These are phyloP conservation scores for Umbelopsis sp. DNA, from an alignment of 371 early-diverging fungal genomes.

Conservation along the genomic window DNA sequence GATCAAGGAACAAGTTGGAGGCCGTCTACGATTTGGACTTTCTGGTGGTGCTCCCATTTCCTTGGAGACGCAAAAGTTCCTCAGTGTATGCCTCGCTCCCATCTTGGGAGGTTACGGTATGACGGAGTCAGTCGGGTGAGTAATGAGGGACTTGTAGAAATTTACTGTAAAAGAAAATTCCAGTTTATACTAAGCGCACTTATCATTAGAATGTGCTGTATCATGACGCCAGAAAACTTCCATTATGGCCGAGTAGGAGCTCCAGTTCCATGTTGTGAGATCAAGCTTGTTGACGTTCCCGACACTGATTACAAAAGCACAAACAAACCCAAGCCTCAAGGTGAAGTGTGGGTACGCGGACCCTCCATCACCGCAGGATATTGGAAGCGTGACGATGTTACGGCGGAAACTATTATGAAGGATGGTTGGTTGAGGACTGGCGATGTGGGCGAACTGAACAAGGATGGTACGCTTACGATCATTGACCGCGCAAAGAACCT, in stretches of 20 bases:
- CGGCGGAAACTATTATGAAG: constrained; percentile 78
- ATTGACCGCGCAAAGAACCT: constrained; percentile 90
- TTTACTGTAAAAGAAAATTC: neutral
- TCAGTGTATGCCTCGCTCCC: constrained; percentile 82
- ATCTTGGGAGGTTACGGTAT: constrained; percentile 93
- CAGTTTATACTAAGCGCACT: neutral
- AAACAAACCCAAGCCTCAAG: constrained; percentile 67
- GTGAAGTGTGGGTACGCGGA: constrained; percentile 91
- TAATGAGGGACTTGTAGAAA: neutral
- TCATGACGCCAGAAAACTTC: constrained; percentile 55
- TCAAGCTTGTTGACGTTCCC: constrained; percentile 85
- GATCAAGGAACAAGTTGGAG: constrained; percentile 92
- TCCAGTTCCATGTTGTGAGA: constrained; percentile 73
- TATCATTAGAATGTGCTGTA: constrained; percentile 48
- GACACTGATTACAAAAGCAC: constrained; percentile 72
- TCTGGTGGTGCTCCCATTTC: constrained; percentile 96
- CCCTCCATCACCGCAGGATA: constrained; percentile 78
- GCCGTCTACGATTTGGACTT: constrained; percentile 84
- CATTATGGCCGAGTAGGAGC: constrained; percentile 69
- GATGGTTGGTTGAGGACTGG: constrained; percentile 96
- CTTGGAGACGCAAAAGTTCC: constrained; percentile 81
- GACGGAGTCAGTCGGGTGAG: constrained; percentile 56
- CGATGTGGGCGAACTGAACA: constrained; percentile 79
- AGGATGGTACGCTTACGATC: constrained; percentile 72
- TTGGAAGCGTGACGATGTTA: constrained; percentile 74